Percentiles rank a stretch among this genome's conserved stretches.
Evolutionary conservation across 768 basidiomycete species (phyloP).

Genomic region (Trametes elegans): DNA sequence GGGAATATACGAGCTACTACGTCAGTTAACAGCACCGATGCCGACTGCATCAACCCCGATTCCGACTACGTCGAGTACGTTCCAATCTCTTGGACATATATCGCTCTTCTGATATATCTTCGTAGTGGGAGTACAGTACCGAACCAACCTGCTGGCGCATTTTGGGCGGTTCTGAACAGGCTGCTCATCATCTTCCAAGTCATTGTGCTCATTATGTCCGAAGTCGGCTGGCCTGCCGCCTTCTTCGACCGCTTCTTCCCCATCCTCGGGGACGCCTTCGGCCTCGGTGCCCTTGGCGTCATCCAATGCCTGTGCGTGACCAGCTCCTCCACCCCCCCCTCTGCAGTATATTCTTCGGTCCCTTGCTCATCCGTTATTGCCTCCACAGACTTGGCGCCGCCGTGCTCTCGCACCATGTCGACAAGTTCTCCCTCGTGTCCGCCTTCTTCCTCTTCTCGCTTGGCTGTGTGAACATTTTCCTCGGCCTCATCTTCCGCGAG

Average conservation of each 20-base stretch:
- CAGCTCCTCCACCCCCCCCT: background rate
- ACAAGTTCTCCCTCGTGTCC: slow-evolving; percentile 85
- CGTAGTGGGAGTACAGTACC: slow-evolving; percentile 76
- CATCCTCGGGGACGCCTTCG: slow-evolving; percentile 79
- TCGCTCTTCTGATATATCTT: background rate
- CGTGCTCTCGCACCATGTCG: slow-evolving; percentile 63
- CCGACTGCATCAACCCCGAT: slow-evolving; percentile 40
- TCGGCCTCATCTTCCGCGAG: slow-evolving; percentile 71
- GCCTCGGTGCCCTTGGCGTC: slow-evolving; percentile 82
- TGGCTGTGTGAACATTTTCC: slow-evolving; percentile 81
- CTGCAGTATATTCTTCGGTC: background rate
- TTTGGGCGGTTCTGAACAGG: slow-evolving; percentile 88
- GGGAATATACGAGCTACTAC: slow-evolving; percentile 10
- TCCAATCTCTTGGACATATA: background rate
- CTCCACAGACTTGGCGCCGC: slow-evolving; percentile 51
- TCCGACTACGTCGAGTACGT: slow-evolving; percentile 79
- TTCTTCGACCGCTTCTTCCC: slow-evolving; percentile 89
- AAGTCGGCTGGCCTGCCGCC: slow-evolving; percentile 72
- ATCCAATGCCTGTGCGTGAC: slow-evolving; percentile 65
- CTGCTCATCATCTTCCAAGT: slow-evolving; percentile 86
- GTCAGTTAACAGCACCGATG: slow-evolving; percentile 9
- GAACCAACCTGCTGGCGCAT: slow-evolving; percentile 85
- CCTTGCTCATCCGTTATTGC: background rate
- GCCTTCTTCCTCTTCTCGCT: slow-evolving; percentile 91
- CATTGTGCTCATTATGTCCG: slow-evolving; percentile 77